Evolutionary conservation across 164 flowering plant species (phyloP), one percentile per base, ranked within the genome.

Genomic region (Annona squamosa): DNA sequence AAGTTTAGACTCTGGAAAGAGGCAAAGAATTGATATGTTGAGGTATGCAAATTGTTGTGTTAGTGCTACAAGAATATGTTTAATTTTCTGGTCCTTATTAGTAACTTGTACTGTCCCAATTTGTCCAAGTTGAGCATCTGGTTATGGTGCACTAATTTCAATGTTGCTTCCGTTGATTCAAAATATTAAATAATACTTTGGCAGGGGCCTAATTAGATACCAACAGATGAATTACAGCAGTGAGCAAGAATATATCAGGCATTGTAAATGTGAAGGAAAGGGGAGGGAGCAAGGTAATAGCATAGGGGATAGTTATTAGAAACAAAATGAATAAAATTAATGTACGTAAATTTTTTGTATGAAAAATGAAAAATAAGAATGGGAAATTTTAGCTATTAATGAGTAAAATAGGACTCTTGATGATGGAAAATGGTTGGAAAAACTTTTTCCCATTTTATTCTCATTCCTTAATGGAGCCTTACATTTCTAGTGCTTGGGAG

Each of bases 1-100:
- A 45, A 81, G 97, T 87, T 82, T 95, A 78, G 97, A 93, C 76
- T 90, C 95, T 79, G 90, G 90, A 68, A 80, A 83, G 75, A 88
- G 86, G 89, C 86, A 79, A 77, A 87, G 73, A 41, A 80, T 90
- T 80, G 97, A 93, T 72, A 77, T 81, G 78, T 85, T 92, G 74
- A 89, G 96, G 98, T 91, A 86, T 62, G 65, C 26, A 46, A 59
- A 17, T 43, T 2, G 59, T 52, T 47, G 0, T n/a, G 7, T 48
- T 71, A 41, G 4, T 69, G 37, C 67, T 45, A 12, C 44, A 18
- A 12, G 74, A 63, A 7, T 26, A 26, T 26, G 37, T 26, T 26
- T 26, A 26, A 26, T 74, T 7, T 3, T 68, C 16, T 41, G 37
- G 59, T 6, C 10, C 10, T 52, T 1, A 7, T 2, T 52, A 10